Conservation (phyloP, 176 grass and related monocot species). For the Thalia dealbata region DNA sequence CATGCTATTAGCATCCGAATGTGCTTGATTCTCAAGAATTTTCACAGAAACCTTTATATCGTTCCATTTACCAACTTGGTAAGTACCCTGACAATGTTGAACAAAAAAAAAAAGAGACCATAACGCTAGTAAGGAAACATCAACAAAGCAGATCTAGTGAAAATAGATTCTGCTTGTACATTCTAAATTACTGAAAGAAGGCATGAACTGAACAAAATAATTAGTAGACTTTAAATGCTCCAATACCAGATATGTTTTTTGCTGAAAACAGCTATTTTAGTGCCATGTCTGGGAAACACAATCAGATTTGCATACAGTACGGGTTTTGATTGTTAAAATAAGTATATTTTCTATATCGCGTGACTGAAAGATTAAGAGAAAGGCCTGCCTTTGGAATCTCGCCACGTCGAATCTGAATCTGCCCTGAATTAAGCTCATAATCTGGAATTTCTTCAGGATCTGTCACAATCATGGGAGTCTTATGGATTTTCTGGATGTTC, state of each 20-base stretch:
- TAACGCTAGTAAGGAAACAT: too few species aligned
- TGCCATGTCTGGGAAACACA: background rate
- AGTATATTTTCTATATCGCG: too few species aligned
- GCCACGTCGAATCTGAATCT: constrained; percentile 75
- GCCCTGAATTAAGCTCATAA: constrained; percentile 73
- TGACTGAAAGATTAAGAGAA: background rate
- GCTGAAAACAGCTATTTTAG: background rate
- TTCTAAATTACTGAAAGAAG: background rate
- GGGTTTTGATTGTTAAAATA: too few species aligned
- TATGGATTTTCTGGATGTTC: constrained; percentile 44
- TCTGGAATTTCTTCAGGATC: constrained; percentile 59
- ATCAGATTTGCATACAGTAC: background rate
- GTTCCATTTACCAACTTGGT: constrained; percentile 94
- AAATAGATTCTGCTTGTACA: background rate
- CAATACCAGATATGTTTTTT: background rate
- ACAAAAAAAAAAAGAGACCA: too few species aligned
- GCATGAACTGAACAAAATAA: background rate
- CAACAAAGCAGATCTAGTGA: background rate
- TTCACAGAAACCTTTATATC: constrained; percentile 81
- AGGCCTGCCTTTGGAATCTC: constrained; percentile 47
- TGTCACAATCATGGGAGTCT: constrained; percentile 65
- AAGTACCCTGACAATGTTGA: constrained; percentile 40
- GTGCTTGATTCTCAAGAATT: constrained; percentile 72
- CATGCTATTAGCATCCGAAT: constrained; percentile 57
- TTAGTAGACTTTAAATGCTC: background rate